phyloP scores from a whole-genome alignment of 495 filamentous ascomycete species.

The Lophium mytilinum region DNA sequence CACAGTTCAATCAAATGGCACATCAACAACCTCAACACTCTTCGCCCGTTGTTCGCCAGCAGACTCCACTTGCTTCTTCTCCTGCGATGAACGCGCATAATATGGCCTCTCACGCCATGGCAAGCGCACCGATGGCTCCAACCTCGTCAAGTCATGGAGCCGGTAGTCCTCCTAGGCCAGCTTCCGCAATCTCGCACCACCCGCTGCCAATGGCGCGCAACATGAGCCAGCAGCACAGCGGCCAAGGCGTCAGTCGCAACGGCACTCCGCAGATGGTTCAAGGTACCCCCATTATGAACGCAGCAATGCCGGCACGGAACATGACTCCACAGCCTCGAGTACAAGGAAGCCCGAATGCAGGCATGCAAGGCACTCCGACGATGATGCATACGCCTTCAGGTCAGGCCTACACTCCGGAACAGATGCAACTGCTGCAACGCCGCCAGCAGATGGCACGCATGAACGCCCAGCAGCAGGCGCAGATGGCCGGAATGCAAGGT shows the following conservation, averaged over 20 bases:
- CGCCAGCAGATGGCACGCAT: slow-evolving; percentile 11
- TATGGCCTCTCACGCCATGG: slow-evolving; percentile 31
- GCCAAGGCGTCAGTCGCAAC: slow-evolving; percentile 57
- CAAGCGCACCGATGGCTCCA: slow-evolving; percentile 66
- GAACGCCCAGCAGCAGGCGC: slow-evolving; percentile 7
- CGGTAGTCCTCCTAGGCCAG: slow-evolving; percentile 67
- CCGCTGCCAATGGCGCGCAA: slow-evolving; percentile 63
- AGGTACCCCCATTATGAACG: slow-evolving; percentile 63
- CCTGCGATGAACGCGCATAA: slow-evolving; percentile 56
- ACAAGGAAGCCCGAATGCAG: slow-evolving; percentile 38
- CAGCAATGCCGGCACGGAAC: slow-evolving; percentile 47
- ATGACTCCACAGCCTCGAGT: slow-evolving; percentile 35
- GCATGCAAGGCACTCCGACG: slow-evolving; percentile 56
- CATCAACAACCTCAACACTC: slow-evolving; percentile 56
- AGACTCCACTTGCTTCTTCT: slow-evolving; percentile 70
- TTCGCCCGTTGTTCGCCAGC: slow-evolving; percentile 70
- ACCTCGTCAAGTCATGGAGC: slow-evolving; percentile 67
- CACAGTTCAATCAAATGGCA: slow-evolving; percentile 16
- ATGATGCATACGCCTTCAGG: slow-evolving; percentile 24
- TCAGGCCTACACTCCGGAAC: slow-evolving; percentile 23
- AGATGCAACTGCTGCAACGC: slow-evolving; percentile 17
- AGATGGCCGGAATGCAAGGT: slow-evolving; percentile 12
- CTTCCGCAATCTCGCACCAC: slow-evolving; percentile 67
- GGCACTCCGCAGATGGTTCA: slow-evolving; percentile 76
- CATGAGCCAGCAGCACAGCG: slow-evolving; percentile 55